These are phyloP conservation scores for Debaryomyces sp. DNA, from an alignment of 1,139 yeast species.

Conservation along the genomic window DNA sequence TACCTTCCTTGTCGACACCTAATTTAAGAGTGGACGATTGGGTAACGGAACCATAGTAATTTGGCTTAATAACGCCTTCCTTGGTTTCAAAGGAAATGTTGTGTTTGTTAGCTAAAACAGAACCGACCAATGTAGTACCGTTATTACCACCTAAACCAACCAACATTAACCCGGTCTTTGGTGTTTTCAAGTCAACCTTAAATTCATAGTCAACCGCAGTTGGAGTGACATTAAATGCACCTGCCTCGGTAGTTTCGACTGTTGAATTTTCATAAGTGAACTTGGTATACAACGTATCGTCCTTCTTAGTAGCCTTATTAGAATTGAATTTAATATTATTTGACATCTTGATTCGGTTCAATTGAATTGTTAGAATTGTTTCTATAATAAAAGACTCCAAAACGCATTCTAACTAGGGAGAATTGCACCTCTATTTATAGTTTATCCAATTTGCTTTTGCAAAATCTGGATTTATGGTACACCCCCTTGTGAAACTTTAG, in stretches of 20 bases:
- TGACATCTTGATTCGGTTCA: constrained; percentile 7
- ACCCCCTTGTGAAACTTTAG: neutral
- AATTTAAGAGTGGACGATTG: constrained; percentile 89
- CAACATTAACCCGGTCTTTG: constrained; percentile 85
- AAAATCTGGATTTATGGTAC: neutral
- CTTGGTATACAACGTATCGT: constrained; percentile 62
- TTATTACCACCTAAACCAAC: constrained; percentile 98
- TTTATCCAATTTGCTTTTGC: neutral
- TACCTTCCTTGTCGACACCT: constrained; percentile 80
- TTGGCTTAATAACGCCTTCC: constrained; percentile 78
- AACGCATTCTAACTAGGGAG: neutral
- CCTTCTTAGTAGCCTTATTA: constrained; percentile 61
- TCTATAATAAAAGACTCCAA: neutral
- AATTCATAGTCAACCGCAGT: constrained; percentile 76
- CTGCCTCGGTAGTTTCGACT: constrained; percentile 50
- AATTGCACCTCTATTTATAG: constrained; percentile 10
- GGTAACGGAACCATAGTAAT: constrained; percentile 95
- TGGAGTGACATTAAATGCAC: constrained; percentile 70
- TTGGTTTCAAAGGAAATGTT: constrained; percentile 79
- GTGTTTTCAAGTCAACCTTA: constrained; percentile 79
- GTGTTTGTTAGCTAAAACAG: constrained; percentile 84
- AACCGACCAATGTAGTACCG: constrained; percentile 88
- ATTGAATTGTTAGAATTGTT: neutral
- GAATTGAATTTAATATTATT: constrained; percentile 58
- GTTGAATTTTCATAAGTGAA: constrained; percentile 52